Conservation (phyloP, 371 early-diverging fungal species). For the Smittium mucronatum region DNA sequence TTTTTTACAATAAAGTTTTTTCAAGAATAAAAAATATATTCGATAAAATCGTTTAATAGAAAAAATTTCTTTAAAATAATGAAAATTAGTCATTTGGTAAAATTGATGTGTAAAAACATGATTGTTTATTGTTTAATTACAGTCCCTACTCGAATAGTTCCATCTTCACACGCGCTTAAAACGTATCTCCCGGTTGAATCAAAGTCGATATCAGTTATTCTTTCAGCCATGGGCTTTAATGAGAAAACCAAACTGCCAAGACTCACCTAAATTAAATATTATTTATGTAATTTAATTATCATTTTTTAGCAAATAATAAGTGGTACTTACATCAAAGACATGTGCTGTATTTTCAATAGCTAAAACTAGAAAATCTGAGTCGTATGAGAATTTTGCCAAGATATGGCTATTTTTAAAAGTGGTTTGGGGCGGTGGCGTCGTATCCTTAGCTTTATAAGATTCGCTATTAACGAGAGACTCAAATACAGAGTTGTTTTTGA, state of each 20-base stretch:
- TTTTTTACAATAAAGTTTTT: not conserved
- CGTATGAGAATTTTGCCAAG: not conserved
- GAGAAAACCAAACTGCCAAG: not conserved
- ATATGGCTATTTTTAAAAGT: not conserved
- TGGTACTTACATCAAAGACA: conserved; percentile 10
- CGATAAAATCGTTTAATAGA: not conserved
- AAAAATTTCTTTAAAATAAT: not conserved
- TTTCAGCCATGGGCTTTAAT: not conserved
- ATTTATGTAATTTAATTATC: not conserved
- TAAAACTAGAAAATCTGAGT: not conserved
- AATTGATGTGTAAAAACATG: not conserved
- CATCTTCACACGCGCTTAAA: conserved; percentile 32
- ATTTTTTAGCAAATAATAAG: not conserved
- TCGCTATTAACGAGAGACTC: not conserved
- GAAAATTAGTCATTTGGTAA: not conserved
- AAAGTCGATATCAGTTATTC: conserved; percentile 4
- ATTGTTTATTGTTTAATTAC: conserved; percentile 1
- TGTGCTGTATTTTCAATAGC: not conserved
- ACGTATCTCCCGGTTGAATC: conserved; percentile 5
- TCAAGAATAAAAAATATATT: not conserved
- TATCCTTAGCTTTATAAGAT: not conserved
- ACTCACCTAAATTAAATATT: not conserved
- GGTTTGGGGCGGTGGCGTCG: not conserved
- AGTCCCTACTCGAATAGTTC: conserved; percentile 27
- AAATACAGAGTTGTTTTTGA: not conserved